Conservation (phyloP, 345 rosid genomes). For the Arabidopsis suecica region DNA sequence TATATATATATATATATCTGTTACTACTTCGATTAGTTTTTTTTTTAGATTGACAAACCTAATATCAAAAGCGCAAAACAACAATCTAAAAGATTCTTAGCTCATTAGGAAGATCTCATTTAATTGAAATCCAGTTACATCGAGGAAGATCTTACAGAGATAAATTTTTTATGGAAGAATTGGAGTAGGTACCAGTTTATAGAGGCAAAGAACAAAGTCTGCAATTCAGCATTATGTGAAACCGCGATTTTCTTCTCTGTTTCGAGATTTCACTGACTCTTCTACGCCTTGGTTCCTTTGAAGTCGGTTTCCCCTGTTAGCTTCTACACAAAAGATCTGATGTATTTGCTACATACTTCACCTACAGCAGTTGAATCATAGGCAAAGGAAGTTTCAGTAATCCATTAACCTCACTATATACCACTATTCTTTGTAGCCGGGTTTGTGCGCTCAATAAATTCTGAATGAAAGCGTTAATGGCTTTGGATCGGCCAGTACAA, state of each 20-base stretch:
- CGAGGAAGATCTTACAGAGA: conserved; percentile 3
- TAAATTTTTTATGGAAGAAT: not conserved
- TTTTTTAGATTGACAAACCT: too few relatives aligned
- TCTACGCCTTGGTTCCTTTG: not conserved
- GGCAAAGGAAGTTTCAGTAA: conserved; percentile 22
- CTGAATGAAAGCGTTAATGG: conserved; percentile 90
- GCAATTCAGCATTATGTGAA: conserved; percentile 42
- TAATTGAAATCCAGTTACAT: not conserved
- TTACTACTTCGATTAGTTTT: too few relatives aligned
- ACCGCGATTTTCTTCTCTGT: conserved; percentile 40
- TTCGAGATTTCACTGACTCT: conserved; percentile 35
- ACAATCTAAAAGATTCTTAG: too few relatives aligned
- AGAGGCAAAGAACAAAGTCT: conserved; percentile 24
- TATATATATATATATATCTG: too few relatives aligned
- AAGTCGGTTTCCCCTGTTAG: conserved; percentile 43
- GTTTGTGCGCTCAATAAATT: conserved; percentile 90
- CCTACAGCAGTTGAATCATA: conserved; percentile 54
- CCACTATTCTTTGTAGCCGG: conserved; percentile 45
- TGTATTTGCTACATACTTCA: conserved; percentile 79
- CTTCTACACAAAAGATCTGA: conserved; percentile 79
- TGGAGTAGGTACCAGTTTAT: conserved; percentile 19
- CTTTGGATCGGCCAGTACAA: conserved; percentile 82
- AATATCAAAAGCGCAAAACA: too few relatives aligned
- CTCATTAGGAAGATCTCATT: too few relatives aligned
- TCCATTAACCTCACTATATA: not conserved